Evolutionary conservation across 1,284 basidiomycete genomes (phyloP).

Genomic region (Cryptococcus sp.): DNA sequence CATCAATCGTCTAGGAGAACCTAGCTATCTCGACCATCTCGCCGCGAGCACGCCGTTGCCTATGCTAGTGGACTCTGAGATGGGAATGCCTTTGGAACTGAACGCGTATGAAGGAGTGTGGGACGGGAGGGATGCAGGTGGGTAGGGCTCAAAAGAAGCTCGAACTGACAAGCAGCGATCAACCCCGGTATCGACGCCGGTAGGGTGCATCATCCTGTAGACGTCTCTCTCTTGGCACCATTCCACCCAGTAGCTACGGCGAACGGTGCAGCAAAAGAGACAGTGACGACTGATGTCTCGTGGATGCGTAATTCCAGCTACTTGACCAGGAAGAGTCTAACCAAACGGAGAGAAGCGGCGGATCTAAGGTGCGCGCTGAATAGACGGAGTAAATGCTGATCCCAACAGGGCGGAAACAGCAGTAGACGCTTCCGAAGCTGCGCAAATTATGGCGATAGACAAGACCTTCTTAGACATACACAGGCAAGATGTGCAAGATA

Average conservation of each 20-base stretch:
- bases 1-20: constrained; percentile 75
- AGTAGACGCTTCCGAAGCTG: constrained; percentile 74
- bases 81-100: constrained; percentile 89
- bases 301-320: constrained; percentile 91
- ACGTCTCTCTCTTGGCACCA: constrained; percentile 40
- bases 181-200: constrained; percentile 72
- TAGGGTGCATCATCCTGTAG: constrained; percentile 41
- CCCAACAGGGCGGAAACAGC: constrained; percentile 51
- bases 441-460: constrained; percentile 80
- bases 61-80: constrained; percentile 91
- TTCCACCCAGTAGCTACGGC: constrained; percentile 20
- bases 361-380: constrained; percentile 16
- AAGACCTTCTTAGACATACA: constrained; percentile 71
- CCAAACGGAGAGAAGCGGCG: constrained; percentile 25
- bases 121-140: constrained; percentile 74
- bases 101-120: constrained; percentile 78
- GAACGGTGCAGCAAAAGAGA: constrained; percentile 22
- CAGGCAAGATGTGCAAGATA: constrained; percentile 59
- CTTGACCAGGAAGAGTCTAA: constrained; percentile 60
- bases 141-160: constrained; percentile 58
- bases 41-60: constrained; percentile 78
- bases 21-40: constrained; percentile 77
- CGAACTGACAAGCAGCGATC: constrained; percentile 59
- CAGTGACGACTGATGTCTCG: constrained; percentile 62
- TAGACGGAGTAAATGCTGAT: background rate